Evolutionary conservation across 2,329 filamentous ascomycete species (phyloP), one percentile per base, ranked within the genome.

Genomic region (Cladosporium austrohemisphaericum): DNA sequence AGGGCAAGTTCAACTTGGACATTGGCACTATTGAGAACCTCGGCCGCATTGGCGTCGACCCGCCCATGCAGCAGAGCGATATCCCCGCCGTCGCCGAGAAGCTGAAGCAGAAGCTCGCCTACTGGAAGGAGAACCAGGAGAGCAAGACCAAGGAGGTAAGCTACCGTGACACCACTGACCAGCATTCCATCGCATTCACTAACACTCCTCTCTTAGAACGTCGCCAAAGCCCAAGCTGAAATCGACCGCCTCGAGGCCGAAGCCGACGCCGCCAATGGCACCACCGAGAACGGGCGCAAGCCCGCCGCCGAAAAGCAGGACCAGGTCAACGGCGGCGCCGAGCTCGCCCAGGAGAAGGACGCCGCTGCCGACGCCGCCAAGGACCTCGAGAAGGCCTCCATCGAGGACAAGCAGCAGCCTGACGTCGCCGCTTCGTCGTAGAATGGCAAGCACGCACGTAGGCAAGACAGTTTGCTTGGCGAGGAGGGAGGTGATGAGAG

Each of bases 191-290:
- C 9, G 7, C 3, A 47, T 2, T 6, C 13, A 47, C 25, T 49
- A 44, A 44, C 52, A 57, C 63, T 52, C 57, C 22, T 19, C 6
- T 6, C 31, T 22, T 63, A 97, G 93, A 98, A 98, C 77, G 85
- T 97, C 54, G 88, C 89, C 56, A 95, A 96, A 73, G 93, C 93
- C 54, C 86, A 95, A 77, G 92, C 92, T 71, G 90, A 96, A 71
- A 94, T 98, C 55, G 88, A 91, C 67, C 84, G 84, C 59, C 81
- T 97, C 35, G 81, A 84, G 60, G 74, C 78, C 49, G 92, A 96
- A 67, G 83, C 84, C 49, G 76, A 70, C 54, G 76, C 76, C 56
- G 71, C 71, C 55, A 71, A 69, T 55, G 71, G 76, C 56, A 74
- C 77, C 56, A 65, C 67, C 53, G 70, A 73, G 51, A 69, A 75